phyloP scores from a whole-genome alignment of 495 filamentous ascomycete species.

The Extremus antarcticus region DNA sequence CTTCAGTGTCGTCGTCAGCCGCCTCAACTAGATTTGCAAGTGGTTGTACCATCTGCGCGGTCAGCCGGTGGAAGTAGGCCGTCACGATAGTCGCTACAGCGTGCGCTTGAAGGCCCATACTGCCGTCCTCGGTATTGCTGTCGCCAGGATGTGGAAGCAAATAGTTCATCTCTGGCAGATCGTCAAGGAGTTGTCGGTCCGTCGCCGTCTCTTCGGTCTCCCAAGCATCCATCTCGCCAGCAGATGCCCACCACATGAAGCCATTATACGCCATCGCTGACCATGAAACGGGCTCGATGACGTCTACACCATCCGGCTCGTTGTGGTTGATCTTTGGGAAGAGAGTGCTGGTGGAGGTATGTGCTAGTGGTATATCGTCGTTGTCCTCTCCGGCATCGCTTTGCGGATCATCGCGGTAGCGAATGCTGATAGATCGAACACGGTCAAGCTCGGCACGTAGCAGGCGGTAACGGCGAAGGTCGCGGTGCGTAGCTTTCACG shows the following conservation, averaged over 20 bases:
- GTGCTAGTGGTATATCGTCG: conserved; percentile 9
- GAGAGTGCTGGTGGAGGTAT: not conserved
- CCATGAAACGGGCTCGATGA: conserved; percentile 79
- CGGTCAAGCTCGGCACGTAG: conserved; percentile 57
- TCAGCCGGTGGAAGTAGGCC: conserved; percentile 85
- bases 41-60: conserved; percentile 55
- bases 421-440: conserved; percentile 27
- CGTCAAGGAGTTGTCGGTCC: conserved; percentile 26
- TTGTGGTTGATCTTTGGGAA: not conserved
- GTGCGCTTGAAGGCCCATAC: not conserved
- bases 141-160: conserved; percentile 36
- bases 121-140: not conserved
- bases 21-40: conserved; percentile 59
- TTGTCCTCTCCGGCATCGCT: conserved; percentile 22
- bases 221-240: conserved; percentile 59
- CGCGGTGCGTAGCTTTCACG: conserved; percentile 84
- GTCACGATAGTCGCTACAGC: conserved; percentile 56
- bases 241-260: conserved; percentile 98
- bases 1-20: conserved; percentile 40
- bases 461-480: conserved; percentile 65
- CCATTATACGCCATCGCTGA: conserved; percentile 75
- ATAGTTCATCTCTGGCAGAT: conserved; percentile 24
- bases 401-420: conserved; percentile 14
- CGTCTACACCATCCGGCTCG: conserved; percentile 28
- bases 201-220: conserved; percentile 27